Conservation (phyloP, 345 rosid genomes). For the Corymbia maculata region DNA sequence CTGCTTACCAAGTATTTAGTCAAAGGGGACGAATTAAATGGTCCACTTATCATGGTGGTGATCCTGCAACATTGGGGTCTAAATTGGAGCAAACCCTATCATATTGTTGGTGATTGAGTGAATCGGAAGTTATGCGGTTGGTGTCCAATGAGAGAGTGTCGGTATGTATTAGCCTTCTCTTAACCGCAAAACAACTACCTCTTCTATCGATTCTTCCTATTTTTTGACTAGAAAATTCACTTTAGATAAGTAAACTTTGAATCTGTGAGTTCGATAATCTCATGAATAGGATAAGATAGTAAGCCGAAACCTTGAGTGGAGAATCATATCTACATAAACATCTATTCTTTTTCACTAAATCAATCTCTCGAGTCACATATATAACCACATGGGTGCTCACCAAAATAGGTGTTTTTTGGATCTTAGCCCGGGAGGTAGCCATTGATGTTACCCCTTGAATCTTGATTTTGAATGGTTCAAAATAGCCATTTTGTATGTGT, state of each 20-base stretch:
- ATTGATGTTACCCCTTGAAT: background rate
- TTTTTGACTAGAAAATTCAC: background rate
- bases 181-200: background rate
- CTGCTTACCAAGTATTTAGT: background rate
- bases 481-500: background rate
- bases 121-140: background rate
- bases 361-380: background rate
- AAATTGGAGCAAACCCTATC: background rate
- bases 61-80: background rate
- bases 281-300: no score
- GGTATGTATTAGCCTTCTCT: background rate
- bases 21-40: background rate
- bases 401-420: background rate
- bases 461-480: background rate
- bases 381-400: background rate
- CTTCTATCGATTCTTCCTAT: background rate
- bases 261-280: fast-evolving
- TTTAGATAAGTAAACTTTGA: background rate
- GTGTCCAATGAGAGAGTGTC: background rate
- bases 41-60: background rate
- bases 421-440: background rate
- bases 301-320: background rate
- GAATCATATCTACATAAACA: background rate
- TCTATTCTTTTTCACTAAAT: background rate
- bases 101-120: background rate